Conservation (phyloP, 2,329 filamentous ascomycete genomes). For the Lasiodiplodia sp. region DNA sequence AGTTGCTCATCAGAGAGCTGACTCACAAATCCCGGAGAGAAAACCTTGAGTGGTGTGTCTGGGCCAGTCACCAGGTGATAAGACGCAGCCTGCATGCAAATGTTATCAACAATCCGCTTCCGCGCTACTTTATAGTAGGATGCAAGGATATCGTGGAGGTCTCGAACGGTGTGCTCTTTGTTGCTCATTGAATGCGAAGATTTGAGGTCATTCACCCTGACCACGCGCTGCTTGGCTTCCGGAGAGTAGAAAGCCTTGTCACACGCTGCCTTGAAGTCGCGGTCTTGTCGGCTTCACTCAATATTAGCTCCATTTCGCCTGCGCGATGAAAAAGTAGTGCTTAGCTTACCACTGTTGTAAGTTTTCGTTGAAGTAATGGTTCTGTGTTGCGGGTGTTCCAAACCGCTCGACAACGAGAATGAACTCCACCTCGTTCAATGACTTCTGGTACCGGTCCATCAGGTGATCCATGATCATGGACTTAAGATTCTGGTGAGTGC, state of each 20-base stretch:
- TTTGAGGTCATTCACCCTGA: constrained; percentile 4
- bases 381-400: constrained; percentile 58
- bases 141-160: constrained; percentile 67
- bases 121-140: constrained; percentile 69
- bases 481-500: constrained; percentile 54
- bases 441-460: constrained; percentile 53
- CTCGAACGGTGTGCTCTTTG: constrained; percentile 50
- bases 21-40: constrained; percentile 61
- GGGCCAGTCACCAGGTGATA: constrained; percentile 60
- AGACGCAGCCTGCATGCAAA: constrained; percentile 66
- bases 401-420: constrained; percentile 61
- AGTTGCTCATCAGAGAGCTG: constrained; percentile 58
- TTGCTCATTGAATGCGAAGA: constrained; percentile 38
- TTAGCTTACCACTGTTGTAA: constrained; percentile 47
- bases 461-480: constrained; percentile 56
- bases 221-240: neutral
- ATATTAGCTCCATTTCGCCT: neutral
- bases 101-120: constrained; percentile 68
- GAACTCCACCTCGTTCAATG: constrained; percentile 59
- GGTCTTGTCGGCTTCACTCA: neutral
- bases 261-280: neutral
- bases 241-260: neutral
- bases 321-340: neutral
- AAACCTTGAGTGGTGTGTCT: constrained; percentile 59
- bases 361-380: constrained; percentile 61